Conservation (phyloP, 1,284 basidiomycete species). For the Stygiomarasmius scandens region DNA sequence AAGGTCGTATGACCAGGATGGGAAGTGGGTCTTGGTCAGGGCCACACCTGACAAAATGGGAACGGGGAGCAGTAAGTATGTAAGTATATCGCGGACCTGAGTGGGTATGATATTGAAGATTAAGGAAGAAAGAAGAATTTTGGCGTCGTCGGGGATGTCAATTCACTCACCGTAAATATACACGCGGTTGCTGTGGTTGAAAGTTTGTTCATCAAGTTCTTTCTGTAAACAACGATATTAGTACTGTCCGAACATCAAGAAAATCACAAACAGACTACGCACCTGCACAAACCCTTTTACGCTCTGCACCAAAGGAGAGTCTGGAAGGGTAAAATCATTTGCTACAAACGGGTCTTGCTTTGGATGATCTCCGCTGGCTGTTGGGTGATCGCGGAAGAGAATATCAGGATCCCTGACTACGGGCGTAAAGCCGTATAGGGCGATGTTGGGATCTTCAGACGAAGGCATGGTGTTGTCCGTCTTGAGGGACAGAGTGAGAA, state of each 20-base stretch:
- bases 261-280: constrained; percentile 13
- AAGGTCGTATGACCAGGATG: constrained; percentile 45
- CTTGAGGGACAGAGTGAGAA: background rate
- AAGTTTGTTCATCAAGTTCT: constrained; percentile 51
- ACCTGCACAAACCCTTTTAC: constrained; percentile 48
- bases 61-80: background rate
- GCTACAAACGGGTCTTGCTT: constrained; percentile 47
- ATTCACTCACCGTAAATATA: constrained; percentile 48
- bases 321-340: constrained; percentile 46
- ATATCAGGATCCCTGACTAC: constrained; percentile 52
- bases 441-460: constrained; percentile 27
- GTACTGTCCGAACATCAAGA: background rate
- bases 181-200: constrained; percentile 54
- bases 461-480: background rate
- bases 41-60: constrained; percentile 40
- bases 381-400: constrained; percentile 51
- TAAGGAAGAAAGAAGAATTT: too few species aligned
- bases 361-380: constrained; percentile 46
- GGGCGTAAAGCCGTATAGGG: constrained; percentile 51
- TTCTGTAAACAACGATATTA: constrained; percentile 29
- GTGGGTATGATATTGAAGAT: too few species aligned
- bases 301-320: constrained; percentile 42
- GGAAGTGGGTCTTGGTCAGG: constrained; percentile 51
- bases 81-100: too few species aligned
- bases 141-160: background rate